These are phyloP conservation scores for Rhazya stricta DNA, from an alignment of 257 asterid species.

Conservation along the genomic window DNA sequence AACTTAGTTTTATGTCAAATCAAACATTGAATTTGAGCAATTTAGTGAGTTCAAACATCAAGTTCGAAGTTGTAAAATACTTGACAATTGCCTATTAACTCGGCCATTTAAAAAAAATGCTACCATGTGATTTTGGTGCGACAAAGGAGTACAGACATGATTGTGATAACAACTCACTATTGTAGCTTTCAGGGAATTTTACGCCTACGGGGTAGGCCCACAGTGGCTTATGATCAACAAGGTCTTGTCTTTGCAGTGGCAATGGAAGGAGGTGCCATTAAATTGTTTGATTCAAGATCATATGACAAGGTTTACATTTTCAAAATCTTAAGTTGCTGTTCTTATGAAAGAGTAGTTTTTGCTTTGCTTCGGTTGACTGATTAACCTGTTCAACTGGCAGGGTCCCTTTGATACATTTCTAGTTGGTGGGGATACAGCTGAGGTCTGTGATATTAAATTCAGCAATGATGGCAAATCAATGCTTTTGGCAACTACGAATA, in stretches of 20 bases:
- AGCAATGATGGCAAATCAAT: conserved; percentile 94
- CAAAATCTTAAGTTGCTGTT: not conserved
- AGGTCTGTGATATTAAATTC: conserved; percentile 95
- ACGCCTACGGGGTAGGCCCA: conserved; percentile 87
- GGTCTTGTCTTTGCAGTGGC: conserved; percentile 96
- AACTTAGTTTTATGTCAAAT: not conserved
- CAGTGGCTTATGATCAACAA: conserved; percentile 97
- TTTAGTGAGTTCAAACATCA: not conserved
- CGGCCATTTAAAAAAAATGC: not conserved
- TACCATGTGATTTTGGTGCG: not conserved
- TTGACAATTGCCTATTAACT: not conserved
- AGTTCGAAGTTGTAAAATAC: not conserved
- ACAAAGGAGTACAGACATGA: conserved; percentile 8
- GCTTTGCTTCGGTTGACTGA: conserved; percentile 10
- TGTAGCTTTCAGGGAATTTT: conserved; percentile 88
- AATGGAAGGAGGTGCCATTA: conserved; percentile 97
- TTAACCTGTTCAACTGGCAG: conserved; percentile 33
- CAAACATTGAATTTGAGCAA: conserved; percentile 5
- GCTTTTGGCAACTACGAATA: conserved; percentile 86
- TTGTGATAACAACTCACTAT: conserved; percentile 57
- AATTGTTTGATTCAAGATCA: conserved; percentile 87
- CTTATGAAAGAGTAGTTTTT: not conserved
- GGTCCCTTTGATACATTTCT: conserved; percentile 97
- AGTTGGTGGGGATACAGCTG: conserved; percentile 96
- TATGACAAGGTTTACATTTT: conserved; percentile 67